Conservation (phyloP, 1,284 basidiomycete species). For the Tausonia pullulans region DNA sequence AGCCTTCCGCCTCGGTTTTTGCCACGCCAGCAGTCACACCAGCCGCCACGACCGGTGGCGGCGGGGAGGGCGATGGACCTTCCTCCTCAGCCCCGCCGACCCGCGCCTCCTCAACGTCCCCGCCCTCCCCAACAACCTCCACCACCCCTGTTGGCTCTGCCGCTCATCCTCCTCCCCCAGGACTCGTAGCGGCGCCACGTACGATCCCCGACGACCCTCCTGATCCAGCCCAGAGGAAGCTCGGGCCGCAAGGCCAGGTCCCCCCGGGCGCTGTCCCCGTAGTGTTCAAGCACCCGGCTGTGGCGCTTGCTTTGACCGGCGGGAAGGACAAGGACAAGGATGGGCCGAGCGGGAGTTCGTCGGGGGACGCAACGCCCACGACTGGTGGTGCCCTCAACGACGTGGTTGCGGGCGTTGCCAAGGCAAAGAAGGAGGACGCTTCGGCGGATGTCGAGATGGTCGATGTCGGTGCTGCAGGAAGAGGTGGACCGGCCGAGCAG, state of each 20-base stretch:
- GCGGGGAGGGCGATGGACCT: not conserved
- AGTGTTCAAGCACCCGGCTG: too few species aligned
- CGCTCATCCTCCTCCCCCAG: too few species aligned
- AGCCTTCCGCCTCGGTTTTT: constrained; percentile 14
- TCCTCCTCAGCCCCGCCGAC: not conserved
- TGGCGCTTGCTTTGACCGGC: not conserved
- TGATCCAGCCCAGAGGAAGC: constrained; percentile 45
- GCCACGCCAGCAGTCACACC: constrained; percentile 22
- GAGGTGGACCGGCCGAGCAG: too few species aligned
- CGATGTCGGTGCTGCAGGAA: too few species aligned
- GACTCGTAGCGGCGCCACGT: too few species aligned
- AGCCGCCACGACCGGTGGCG: not conserved
- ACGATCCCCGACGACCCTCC: constrained; percentile 52
- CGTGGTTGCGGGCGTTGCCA: too few species aligned
- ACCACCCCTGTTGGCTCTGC: too few species aligned
- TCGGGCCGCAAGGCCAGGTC: constrained; percentile 64
- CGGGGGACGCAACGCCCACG: too few species aligned
- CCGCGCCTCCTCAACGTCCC: constrained; percentile 1
- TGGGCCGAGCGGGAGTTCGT: too few species aligned
- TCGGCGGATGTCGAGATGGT: too few species aligned
- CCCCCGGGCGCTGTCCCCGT: constrained; percentile 28
- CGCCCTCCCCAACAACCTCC: not conserved
- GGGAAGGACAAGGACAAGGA: not conserved
- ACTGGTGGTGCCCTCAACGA: too few species aligned
- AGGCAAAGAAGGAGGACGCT: too few species aligned